Percentiles rank a stretch among this genome's conserved stretches.
These are phyloP conservation scores for Cicer arietinum DNA, from an alignment of 306 rosid genomes.

Conservation along the genomic window DNA sequence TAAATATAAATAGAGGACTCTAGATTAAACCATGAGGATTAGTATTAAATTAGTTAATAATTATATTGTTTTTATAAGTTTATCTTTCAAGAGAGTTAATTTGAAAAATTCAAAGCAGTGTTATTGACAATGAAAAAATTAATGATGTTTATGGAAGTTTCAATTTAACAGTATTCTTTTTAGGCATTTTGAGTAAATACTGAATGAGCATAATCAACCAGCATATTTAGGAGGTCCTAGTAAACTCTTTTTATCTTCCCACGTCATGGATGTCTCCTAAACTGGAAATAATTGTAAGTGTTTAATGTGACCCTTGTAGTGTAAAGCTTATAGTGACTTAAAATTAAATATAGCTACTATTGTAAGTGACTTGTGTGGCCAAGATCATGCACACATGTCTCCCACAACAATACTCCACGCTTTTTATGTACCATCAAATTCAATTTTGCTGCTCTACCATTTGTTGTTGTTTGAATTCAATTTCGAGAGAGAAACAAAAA, in stretches of 20 bases:
- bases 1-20: too few relatives aligned
- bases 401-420: neutral
- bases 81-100: too few relatives aligned
- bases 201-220: too few relatives aligned
- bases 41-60: too few relatives aligned
- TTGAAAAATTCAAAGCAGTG: too few relatives aligned
- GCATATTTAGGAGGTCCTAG: too few relatives aligned
- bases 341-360: neutral
- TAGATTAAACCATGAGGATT: too few relatives aligned
- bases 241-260: slow-evolving; percentile 8
- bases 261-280: slow-evolving; percentile 25
- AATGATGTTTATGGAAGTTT: too few relatives aligned
- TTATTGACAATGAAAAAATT: too few relatives aligned
- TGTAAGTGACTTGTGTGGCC: neutral
- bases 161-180: too few relatives aligned
- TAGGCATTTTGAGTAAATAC: too few relatives aligned
- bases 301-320: slow-evolving; percentile 3
- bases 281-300: slow-evolving; percentile 20
- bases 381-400: neutral
- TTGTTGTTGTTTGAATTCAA: neutral
- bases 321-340: neutral
- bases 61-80: too few relatives aligned
- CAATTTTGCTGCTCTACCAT: neutral
- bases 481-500: neutral
- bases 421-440: neutral